Evolutionary conservation across 1,284 basidiomycete genomes (phyloP).

Genomic region (Cutaneotrichosporon sp.): DNA sequence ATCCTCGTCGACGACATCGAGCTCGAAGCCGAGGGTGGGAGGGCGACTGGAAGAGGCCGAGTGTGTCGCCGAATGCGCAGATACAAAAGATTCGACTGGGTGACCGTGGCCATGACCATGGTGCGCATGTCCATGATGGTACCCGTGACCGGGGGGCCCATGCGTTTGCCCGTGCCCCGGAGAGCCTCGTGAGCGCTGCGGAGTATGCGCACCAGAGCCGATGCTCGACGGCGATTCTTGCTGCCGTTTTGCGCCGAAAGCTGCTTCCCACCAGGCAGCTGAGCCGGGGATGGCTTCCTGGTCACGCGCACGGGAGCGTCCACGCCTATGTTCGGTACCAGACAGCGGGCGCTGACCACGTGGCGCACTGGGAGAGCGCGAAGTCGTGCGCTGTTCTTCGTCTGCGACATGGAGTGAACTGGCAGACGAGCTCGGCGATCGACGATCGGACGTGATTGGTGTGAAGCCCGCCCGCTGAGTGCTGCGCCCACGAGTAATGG

Average conservation of each 20-base stretch:
- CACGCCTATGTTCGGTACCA: conserved; percentile 1
- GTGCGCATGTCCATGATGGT: neutral
- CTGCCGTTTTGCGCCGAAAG: neutral
- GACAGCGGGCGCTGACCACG: conserved; percentile 4
- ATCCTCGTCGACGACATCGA: conserved; percentile 15
- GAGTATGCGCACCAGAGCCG: neutral
- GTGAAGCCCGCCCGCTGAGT: neutral
- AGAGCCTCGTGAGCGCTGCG: neutral
- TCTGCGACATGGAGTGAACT: neutral
- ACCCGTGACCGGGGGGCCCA: neutral
- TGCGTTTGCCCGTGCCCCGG: neutral
- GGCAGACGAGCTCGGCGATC: neutral
- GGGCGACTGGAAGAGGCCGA: conserved; percentile 1
- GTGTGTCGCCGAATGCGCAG: neutral
- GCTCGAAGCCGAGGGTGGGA: conserved; percentile 15
- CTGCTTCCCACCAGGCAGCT: conserved; percentile 1
- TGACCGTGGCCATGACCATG: neutral
- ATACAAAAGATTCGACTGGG: neutral
- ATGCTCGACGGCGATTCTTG: neutral
- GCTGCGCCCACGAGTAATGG: conserved; percentile 10
- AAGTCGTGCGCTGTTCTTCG: neutral
- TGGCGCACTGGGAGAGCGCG: neutral
- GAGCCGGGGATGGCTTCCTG: neutral
- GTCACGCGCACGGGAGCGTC: neutral
- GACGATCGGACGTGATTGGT: too few species aligned